Conservation (phyloP, 129 eudicot species). For the Mikania micrantha region DNA sequence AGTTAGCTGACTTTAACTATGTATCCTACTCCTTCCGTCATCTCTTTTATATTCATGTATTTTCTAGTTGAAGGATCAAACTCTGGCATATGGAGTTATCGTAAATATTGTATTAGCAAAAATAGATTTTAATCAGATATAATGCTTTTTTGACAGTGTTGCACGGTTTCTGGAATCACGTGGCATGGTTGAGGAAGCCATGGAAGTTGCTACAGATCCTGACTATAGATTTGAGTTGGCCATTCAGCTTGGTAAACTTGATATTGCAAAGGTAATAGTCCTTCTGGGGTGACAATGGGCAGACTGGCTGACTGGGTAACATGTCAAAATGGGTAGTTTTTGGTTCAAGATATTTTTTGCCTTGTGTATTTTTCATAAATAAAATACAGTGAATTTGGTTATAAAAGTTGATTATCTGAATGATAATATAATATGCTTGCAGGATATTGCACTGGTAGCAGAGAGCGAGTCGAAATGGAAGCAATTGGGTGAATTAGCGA, state of each 20-base stretch:
- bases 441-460: constrained; percentile 86
- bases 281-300: background rate
- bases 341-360: no score
- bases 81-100: constrained; percentile 3
- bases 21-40: background rate
- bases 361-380: background rate
- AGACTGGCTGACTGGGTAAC: no score
- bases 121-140: background rate
- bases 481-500: constrained; percentile 96
- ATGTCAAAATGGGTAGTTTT: no score
- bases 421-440: constrained; percentile 1
- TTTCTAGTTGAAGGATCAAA: background rate
- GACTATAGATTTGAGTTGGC: constrained; percentile 92
- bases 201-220: constrained; percentile 92
- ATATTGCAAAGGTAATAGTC: constrained; percentile 55
- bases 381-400: background rate
- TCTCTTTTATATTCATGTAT: constrained; percentile 3
- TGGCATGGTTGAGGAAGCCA: constrained; percentile 78
- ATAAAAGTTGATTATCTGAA: background rate
- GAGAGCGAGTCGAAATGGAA: constrained; percentile 97
- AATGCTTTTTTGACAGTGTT: constrained; percentile 40
- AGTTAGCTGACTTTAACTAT: background rate
- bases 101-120: background rate
- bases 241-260: constrained; percentile 82
- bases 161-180: constrained; percentile 95